These are phyloP conservation scores for Oemleria cerasiformis DNA, from an alignment of 306 rosid genomes.

Conservation along the genomic window DNA sequence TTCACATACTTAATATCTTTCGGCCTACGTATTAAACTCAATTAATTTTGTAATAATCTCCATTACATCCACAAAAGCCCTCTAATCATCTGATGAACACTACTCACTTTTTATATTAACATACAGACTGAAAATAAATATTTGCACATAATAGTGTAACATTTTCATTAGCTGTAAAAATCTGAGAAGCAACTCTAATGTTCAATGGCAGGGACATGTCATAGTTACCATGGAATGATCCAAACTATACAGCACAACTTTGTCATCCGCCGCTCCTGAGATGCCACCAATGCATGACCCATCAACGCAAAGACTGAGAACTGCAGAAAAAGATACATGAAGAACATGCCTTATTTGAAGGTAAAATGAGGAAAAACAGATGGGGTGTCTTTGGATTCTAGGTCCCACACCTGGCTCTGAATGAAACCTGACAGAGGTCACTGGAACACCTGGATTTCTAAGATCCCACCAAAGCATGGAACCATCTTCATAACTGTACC, in stretches of 20 bases:
- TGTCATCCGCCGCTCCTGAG: slow-evolving; percentile 90
- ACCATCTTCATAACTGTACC: slow-evolving; percentile 82
- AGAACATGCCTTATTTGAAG: slow-evolving; percentile 2
- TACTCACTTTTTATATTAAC: not conserved
- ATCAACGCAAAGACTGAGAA: slow-evolving; percentile 67
- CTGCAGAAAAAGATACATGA: slow-evolving; percentile 42
- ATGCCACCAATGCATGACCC: slow-evolving; percentile 80
- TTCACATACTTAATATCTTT: not conserved
- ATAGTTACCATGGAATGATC: slow-evolving; percentile 74
- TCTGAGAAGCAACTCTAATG: not conserved
- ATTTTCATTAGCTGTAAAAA: not conserved
- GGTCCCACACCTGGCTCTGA: slow-evolving; percentile 71
- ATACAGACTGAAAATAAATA: not conserved
- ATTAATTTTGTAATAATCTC: not conserved
- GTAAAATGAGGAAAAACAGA: slow-evolving; percentile 6
- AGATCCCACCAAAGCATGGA: slow-evolving; percentile 99
- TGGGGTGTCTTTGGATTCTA: slow-evolving; percentile 2
- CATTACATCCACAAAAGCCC: not conserved
- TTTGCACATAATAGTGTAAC: not conserved
- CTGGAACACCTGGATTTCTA: slow-evolving; percentile 61
- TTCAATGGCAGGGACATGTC: slow-evolving; percentile 12
- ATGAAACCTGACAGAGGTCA: slow-evolving; percentile 75
- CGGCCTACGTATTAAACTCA: not conserved
- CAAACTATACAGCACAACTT: slow-evolving; percentile 65
- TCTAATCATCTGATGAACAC: not conserved